These are phyloP conservation scores for Malbranchea zuffiana DNA, from an alignment of 2,329 filamentous ascomycete genomes.

Conservation along the genomic window DNA sequence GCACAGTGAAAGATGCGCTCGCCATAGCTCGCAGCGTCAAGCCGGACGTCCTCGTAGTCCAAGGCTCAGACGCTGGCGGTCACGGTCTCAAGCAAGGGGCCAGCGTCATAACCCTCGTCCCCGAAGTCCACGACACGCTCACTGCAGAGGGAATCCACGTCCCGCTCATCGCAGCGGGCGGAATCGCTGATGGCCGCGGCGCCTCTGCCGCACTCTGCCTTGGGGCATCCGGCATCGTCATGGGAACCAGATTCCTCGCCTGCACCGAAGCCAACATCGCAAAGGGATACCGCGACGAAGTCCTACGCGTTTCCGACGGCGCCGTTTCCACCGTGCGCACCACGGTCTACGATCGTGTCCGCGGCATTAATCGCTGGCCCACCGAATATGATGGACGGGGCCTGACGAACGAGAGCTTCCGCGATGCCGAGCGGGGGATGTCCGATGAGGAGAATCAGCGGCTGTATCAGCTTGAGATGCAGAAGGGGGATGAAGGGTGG, in stretches of 20 bases:
- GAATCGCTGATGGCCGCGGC: conserved; percentile 43
- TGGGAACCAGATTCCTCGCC: conserved; percentile 57
- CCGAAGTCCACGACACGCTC: conserved; percentile 40
- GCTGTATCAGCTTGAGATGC: conserved; percentile 39
- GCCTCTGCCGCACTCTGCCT: conserved; percentile 41
- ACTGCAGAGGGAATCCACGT: conserved; percentile 23
- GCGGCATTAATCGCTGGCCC: conserved; percentile 51
- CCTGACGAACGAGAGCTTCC: conserved; percentile 45
- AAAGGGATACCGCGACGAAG: conserved; percentile 40
- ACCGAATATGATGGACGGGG: conserved; percentile 47
- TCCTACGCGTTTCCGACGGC: conserved; percentile 42
- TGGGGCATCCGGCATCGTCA: conserved; percentile 44
- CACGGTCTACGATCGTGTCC: conserved; percentile 43
- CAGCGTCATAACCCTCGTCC: conserved; percentile 39
- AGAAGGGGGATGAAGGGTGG: conserved; percentile 42
- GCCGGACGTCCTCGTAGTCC: conserved; percentile 44
- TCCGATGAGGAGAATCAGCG: conserved; percentile 31
- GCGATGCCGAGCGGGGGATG: conserved; percentile 33
- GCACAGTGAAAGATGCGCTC: conserved; percentile 39
- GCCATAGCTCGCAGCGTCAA: conserved; percentile 23
- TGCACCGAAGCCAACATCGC: conserved; percentile 39
- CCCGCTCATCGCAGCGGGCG: conserved; percentile 43
- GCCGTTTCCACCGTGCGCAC: conserved; percentile 41
- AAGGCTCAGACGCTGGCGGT: conserved; percentile 46
- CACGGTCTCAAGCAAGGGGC: conserved; percentile 41